A percentile compares a stretch with the other conserved stretches of the same genome.
phyloP scores from a whole-genome alignment of 371 early-diverging fungal genomes.

The Saksenaea vasiformis region DNA sequence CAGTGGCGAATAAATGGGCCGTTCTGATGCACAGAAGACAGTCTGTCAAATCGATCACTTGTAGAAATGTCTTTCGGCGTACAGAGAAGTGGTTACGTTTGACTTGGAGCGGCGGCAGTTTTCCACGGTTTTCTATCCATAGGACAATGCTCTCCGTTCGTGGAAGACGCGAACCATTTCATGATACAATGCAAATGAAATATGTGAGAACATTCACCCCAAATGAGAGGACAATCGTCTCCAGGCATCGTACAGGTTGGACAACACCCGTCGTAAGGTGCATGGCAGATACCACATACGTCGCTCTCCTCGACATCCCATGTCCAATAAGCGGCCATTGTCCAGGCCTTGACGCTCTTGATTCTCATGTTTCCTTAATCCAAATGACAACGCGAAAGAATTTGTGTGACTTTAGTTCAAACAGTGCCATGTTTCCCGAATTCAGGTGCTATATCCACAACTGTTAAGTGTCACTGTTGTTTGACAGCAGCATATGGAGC shows the following conservation, averaged over 20 bases:
- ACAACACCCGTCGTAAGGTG: conserved; percentile 79
- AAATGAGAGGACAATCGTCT: conserved; percentile 85
- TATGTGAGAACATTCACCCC: conserved; percentile 85
- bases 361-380: conserved; percentile 33
- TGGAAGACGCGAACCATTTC: conserved; percentile 76
- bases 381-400: conserved; percentile 4
- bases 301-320: conserved; percentile 44
- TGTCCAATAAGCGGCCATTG: conserved; percentile 41
- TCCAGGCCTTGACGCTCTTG: conserved; percentile 36
- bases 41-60: too few species aligned
- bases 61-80: too few species aligned
- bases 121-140: conserved; percentile 84
- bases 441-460: too few species aligned
- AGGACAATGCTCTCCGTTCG: conserved; percentile 75
- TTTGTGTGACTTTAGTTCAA: not conserved
- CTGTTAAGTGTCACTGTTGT: too few species aligned
- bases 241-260: conserved; percentile 84
- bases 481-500: too few species aligned
- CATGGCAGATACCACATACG: conserved; percentile 88
- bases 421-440: too few species aligned
- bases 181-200: conserved; percentile 91
- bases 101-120: conserved; percentile 28
- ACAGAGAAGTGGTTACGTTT: not conserved
- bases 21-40: too few species aligned
- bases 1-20: too few species aligned